Evolutionary conservation across 306 rosid genomes (phyloP).

Genomic region (Cucumis hystrix): DNA sequence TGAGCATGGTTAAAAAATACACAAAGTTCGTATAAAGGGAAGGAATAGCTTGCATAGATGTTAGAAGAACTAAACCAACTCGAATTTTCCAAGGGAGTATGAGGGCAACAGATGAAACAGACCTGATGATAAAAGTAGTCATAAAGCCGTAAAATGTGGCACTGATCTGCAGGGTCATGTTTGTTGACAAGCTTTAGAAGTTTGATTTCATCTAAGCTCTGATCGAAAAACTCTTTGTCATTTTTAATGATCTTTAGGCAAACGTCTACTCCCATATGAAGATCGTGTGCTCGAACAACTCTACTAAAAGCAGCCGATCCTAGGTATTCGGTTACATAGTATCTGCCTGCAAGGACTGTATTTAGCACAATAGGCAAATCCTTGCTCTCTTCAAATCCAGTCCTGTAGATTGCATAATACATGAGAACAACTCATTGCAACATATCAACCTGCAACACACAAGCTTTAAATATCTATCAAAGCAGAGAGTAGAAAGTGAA

Average conservation of each 20-base stretch:
- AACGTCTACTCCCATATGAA: constrained; percentile 70
- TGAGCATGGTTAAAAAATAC: neutral
- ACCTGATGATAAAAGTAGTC: constrained; percentile 96
- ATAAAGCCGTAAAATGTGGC: constrained; percentile 77
- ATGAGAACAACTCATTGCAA: constrained; percentile 19
- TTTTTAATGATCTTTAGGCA: constrained; percentile 97
- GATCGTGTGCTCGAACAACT: constrained; percentile 95
- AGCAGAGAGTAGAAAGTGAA: constrained; percentile 10
- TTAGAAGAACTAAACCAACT: neutral
- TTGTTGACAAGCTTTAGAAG: constrained; percentile 91
- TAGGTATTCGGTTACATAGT: constrained; percentile 70
- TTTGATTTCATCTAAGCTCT: constrained; percentile 94
- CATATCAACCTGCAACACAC: constrained; percentile 11
- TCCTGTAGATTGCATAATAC: constrained; percentile 48
- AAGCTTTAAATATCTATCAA: constrained; percentile 12
- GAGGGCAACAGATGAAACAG: constrained; percentile 1
- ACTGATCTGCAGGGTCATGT: constrained; percentile 68
- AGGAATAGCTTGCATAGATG: neutral
- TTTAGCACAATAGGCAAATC: constrained; percentile 80
- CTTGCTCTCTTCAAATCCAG: constrained; percentile 97
- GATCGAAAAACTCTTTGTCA: constrained; percentile 94
- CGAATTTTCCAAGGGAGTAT: neutral
- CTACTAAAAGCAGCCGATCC: constrained; percentile 98
- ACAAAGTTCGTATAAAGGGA: neutral
- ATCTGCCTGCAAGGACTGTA: constrained; percentile 74